These are phyloP conservation scores for Colletotrichum horii DNA, from an alignment of 2,329 filamentous ascomycete genomes.

Conservation along the genomic window DNA sequence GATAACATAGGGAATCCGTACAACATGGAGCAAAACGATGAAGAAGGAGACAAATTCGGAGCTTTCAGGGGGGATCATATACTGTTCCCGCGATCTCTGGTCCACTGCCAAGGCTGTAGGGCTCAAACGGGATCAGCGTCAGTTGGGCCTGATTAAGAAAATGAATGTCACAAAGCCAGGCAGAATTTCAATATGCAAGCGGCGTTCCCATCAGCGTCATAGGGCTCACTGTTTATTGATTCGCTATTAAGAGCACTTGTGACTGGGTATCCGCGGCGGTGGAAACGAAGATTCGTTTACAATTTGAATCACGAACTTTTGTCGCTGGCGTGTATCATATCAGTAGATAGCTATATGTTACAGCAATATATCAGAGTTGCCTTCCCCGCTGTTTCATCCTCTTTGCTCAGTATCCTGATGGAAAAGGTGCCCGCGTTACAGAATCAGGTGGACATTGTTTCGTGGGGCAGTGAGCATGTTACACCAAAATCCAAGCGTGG, in stretches of 20 bases:
- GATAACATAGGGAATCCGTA: background rate
- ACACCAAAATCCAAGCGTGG: background rate
- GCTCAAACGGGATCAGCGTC: background rate
- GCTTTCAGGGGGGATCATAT: background rate
- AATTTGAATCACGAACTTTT: background rate
- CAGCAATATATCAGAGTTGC: background rate
- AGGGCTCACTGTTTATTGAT: background rate
- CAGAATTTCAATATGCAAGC: background rate
- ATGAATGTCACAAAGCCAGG: background rate
- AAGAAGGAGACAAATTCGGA: background rate
- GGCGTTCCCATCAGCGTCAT: background rate
- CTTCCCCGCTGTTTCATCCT: background rate
- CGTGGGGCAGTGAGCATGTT: background rate
- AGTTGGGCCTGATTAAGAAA: background rate
- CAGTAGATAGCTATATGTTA: background rate
- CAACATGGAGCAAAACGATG: background rate
- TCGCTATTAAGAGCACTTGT: background rate
- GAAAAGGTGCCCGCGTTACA: background rate
- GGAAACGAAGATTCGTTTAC: background rate
- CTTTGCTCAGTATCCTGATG: rapidly evolving
- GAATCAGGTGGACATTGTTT: background rate
- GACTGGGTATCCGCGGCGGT: background rate
- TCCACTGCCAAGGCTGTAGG: background rate
- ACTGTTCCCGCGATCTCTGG: background rate
- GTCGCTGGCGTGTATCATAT: background rate